Percentiles rank a stretch among this genome's conserved stretches.
Conservation (phyloP, 1,139 yeast genomes). For the Debaryomyces subglobosus region DNA sequence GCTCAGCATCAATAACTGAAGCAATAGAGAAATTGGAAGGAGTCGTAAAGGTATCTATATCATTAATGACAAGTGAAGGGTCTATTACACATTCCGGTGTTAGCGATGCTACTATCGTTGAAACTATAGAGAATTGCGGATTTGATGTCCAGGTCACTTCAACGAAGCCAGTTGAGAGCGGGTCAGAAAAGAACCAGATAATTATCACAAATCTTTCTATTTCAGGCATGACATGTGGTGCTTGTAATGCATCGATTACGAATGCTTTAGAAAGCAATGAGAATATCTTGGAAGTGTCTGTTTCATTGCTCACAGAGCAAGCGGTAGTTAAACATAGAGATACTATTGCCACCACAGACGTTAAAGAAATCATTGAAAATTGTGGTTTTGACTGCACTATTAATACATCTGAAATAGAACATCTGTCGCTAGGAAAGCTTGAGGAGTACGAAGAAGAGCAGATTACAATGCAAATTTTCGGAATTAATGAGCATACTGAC, state of each 20-base stretch:
- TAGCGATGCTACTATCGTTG: constrained; percentile 18
- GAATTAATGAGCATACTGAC: constrained; percentile 33
- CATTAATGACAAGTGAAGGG: constrained; percentile 41
- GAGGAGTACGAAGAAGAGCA: constrained; percentile 29
- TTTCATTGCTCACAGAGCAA: constrained; percentile 75
- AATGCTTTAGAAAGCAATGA: constrained; percentile 47
- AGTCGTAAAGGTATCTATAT: constrained; percentile 31
- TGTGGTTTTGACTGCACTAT: constrained; percentile 69
- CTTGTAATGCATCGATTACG: constrained; percentile 72
- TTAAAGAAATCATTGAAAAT: constrained; percentile 62
- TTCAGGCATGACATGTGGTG: constrained; percentile 86
- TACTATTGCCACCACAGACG: constrained; percentile 30
- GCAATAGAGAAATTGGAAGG: constrained; percentile 28
- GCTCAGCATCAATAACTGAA: constrained; percentile 41
- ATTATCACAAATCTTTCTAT: constrained; percentile 35
- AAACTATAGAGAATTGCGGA: constrained; percentile 42
- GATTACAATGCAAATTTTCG: constrained; percentile 36
- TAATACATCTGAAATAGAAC: constrained; percentile 22
- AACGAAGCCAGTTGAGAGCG: neutral
- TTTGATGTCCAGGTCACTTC: constrained; percentile 33
- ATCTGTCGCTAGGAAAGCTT: neutral
- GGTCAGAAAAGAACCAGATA: neutral
- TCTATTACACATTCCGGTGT: constrained; percentile 19
- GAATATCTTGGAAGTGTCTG: constrained; percentile 56
- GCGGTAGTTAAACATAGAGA: constrained; percentile 57